phyloP scores from a whole-genome alignment of 2,329 filamentous ascomycete genomes.

The Tolypocladium tropicale region DNA sequence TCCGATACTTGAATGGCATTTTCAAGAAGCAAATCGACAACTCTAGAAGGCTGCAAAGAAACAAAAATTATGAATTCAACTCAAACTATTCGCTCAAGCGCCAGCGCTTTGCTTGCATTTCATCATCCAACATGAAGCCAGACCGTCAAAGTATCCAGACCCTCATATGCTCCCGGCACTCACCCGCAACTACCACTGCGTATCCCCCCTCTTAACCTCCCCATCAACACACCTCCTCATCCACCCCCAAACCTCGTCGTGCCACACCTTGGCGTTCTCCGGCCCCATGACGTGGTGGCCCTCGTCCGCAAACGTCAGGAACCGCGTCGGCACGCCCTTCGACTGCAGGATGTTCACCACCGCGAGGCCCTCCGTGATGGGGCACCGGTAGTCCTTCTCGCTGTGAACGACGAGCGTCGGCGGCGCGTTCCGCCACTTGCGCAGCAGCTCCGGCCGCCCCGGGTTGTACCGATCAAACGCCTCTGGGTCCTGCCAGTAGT shows the following conservation, averaged over 20 bases:
- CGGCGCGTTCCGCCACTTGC: slow-evolving; percentile 49
- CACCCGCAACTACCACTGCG: slow-evolving; percentile 3
- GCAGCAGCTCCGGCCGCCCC: slow-evolving; percentile 30
- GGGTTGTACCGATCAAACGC: slow-evolving; percentile 43
- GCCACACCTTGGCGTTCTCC: slow-evolving; percentile 61
- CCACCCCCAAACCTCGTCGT: slow-evolving; percentile 56
- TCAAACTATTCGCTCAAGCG: no score
- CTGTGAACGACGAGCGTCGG: slow-evolving; percentile 66
- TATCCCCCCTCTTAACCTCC: slow-evolving; percentile 10
- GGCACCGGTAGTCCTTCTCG: slow-evolving; percentile 53
- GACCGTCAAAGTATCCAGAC: no score
- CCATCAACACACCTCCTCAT: slow-evolving; percentile 40
- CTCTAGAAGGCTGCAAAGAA: no score
- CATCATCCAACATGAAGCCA: no score
- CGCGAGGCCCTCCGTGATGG: slow-evolving; percentile 44
- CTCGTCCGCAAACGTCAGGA: slow-evolving; percentile 65
- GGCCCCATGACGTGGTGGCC: slow-evolving; percentile 60
- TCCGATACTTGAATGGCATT: no score
- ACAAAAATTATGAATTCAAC: no score
- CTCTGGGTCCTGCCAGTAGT: slow-evolving; percentile 32
- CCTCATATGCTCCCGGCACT: no score
- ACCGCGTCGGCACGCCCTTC: slow-evolving; percentile 55
- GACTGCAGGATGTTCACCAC: slow-evolving; percentile 65
- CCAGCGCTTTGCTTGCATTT: no score
- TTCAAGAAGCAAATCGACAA: no score